phyloP scores from a whole-genome alignment of 2,329 filamentous ascomycete genomes.

The Thelonectria rubi region DNA sequence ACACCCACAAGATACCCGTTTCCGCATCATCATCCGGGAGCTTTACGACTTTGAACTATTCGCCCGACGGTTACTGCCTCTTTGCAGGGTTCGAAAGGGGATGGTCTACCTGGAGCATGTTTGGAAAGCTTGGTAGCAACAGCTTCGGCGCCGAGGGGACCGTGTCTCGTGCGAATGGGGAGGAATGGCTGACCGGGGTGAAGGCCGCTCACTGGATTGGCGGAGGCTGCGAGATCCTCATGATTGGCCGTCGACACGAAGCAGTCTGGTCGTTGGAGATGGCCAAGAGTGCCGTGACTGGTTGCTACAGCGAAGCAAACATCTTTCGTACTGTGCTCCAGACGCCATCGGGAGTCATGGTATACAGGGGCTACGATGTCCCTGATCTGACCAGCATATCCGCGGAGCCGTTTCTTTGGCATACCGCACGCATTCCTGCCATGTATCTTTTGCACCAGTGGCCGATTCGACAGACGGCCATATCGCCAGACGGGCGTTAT shows the following conservation, averaged over 20 bases:
- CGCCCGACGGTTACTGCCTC: constrained; percentile 94
- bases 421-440: constrained; percentile 85
- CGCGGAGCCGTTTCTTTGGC: constrained; percentile 93
- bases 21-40: constrained; percentile 73
- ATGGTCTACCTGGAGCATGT: constrained; percentile 98
- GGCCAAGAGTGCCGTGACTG: constrained; percentile 90
- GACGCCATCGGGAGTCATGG: constrained; percentile 86
- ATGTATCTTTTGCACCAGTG: constrained; percentile 90
- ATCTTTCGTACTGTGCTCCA: constrained; percentile 89
- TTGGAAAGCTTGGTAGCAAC: constrained; percentile 86
- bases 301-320: constrained; percentile 91
- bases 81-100: constrained; percentile 93
- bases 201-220: constrained; percentile 85
- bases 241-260: constrained; percentile 76
- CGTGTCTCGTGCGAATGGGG: constrained; percentile 73
- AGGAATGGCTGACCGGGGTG: constrained; percentile 86
- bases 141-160: constrained; percentile 78
- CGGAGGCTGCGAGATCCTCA: constrained; percentile 84
- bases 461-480: constrained; percentile 87
- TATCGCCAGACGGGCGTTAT: constrained; percentile 92
- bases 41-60: constrained; percentile 82
- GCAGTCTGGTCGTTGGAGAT: constrained; percentile 90
- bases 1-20: constrained; percentile 75
- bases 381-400: constrained; percentile 92
- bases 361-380: constrained; percentile 93